phyloP scores from a whole-genome alignment of 768 basidiomycete species.

The Candolleomyces eurysporus region DNA sequence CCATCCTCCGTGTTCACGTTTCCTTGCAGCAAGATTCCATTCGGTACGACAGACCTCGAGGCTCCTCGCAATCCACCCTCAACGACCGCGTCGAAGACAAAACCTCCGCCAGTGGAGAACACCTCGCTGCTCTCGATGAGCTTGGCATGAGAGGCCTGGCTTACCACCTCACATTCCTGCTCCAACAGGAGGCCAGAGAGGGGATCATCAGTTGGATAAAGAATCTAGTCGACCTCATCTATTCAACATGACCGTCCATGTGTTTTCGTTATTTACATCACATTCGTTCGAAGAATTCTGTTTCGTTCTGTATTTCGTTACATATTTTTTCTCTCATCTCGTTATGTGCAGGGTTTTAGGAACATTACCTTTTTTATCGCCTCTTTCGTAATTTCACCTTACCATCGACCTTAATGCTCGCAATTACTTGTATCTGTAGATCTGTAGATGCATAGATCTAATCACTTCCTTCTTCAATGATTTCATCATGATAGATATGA shows the following conservation, averaged over 20 bases:
- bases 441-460: not conserved
- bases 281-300: conserved; percentile 5
- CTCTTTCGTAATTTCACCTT: not conserved
- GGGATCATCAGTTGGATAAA: conserved; percentile 78
- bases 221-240: conserved; percentile 34
- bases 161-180: conserved; percentile 73
- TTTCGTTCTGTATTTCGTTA: conserved; percentile 10
- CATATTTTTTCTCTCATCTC: not conserved
- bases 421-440: not conserved
- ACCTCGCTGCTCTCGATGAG: conserved; percentile 64
- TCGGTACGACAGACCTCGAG: conserved; percentile 24
- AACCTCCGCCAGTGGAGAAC: conserved; percentile 42
- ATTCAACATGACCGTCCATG: not conserved
- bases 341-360: not conserved
- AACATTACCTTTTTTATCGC: not conserved
- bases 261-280: conserved; percentile 4
- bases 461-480: too few relatives aligned
- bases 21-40: conserved; percentile 46
- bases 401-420: conserved; percentile 4
- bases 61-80: conserved; percentile 61
- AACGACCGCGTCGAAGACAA: conserved; percentile 57
- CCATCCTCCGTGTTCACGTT: conserved; percentile 63
- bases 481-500: too few relatives aligned
- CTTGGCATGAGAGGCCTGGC: conserved; percentile 72
- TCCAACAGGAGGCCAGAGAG: conserved; percentile 48